Conservation (phyloP, 495 filamentous ascomycete genomes). For the Tirmania nivea region DNA sequence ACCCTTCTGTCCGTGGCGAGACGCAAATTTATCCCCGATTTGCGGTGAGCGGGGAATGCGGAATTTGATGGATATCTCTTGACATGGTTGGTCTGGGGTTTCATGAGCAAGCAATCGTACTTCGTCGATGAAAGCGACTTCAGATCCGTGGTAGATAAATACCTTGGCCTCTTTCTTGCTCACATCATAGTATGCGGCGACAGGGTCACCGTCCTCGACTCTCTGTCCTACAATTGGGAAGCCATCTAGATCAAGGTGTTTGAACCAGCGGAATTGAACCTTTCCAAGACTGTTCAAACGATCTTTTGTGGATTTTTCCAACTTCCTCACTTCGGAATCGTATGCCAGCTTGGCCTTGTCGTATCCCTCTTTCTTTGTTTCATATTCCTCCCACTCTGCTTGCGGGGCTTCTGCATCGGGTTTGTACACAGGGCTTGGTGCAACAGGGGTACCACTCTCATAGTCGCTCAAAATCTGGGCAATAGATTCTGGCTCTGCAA, state of each 20-base stretch:
- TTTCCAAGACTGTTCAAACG: conserved; percentile 20
- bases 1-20: conserved; percentile 94
- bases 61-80: conserved; percentile 74
- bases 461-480: not conserved
- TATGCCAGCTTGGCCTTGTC: conserved; percentile 28
- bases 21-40: conserved; percentile 97
- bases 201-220: conserved; percentile 55
- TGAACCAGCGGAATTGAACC: conserved; percentile 39
- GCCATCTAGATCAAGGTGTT: conserved; percentile 64
- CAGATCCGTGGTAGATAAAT: conserved; percentile 77
- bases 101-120: conserved; percentile 44
- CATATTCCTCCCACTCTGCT: not conserved
- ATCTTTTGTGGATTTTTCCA: conserved; percentile 3
- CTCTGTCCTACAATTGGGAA: conserved; percentile 55
- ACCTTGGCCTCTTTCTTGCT: conserved; percentile 62
- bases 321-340: conserved; percentile 32
- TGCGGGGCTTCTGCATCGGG: conserved; percentile 30
- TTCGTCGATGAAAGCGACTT: conserved; percentile 75
- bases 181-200: conserved; percentile 81
- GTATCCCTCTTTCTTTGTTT: conserved; percentile 20
- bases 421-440: conserved; percentile 65
- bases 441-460: conserved; percentile 22
- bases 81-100: conserved; percentile 30
- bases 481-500: conserved; percentile 12
- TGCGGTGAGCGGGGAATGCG: conserved; percentile 74